Evolutionary conservation across 2,329 filamentous ascomycete genomes (phyloP), one percentile per base, ranked within the genome.

Genomic region (Malbranchea zuffiana): DNA sequence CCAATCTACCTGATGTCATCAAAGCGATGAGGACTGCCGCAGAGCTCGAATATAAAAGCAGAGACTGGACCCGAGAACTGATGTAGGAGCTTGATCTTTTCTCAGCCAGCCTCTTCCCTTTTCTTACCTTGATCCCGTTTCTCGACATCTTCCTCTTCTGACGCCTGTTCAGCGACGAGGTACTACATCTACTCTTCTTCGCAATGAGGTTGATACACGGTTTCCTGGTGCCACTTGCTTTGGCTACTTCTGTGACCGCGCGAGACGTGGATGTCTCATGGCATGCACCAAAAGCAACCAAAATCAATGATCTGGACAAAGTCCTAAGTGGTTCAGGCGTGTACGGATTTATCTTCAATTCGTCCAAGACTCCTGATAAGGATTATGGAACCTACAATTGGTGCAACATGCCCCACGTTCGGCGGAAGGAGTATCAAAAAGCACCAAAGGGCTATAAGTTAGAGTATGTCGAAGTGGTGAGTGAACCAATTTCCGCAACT

Each of bases 401-500:
- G 68, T 90, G 83, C 59, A 87, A 90, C 52, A 90, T 90, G 82
- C 83, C 84, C 1, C 84, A 88, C 60, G 79, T 82, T n/a, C 70
- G 82, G 20, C 61, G 56, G 15, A 57, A 59, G 10, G 80, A 83
- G 50, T 90, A 90, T 51, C 56, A 67, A 10, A 67, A 59, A 42
- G 63, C 71, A 0, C 49, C 62, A 1, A 45, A 58, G 0, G 71
- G 70, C n/a, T 85, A 74, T 52, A 65, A 76, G 48, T 62, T 90
- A 34, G 61, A 71, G 49, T 88, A 87, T 53, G 82, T 88, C 5
- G 82, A 88, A 60, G 63, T 87, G 49, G 75, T 82, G 58, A 57
- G 69, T 63, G 10, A 21, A 18, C 4, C 4, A 6, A 8, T 15
- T n/a, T 18, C 20, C 12, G 11, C 13, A 25, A 3, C 19, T 2